Conservation (phyloP, 176 grass and related monocot species). For the Themeda triandra region DNA sequence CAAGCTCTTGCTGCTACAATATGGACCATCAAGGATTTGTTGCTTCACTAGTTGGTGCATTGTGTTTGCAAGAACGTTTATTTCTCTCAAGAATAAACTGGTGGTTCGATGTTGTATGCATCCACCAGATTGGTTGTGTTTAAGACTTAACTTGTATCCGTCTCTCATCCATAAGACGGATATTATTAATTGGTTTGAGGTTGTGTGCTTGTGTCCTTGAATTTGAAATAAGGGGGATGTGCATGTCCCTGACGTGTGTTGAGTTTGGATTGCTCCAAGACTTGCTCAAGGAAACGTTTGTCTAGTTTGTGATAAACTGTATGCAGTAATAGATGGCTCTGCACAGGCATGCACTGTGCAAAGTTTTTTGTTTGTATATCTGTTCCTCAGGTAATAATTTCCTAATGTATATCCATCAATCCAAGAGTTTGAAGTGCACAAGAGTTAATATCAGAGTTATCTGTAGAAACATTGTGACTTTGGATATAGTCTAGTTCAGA, state of each 20-base stretch:
- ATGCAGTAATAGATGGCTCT: no score
- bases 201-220: not conserved
- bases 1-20: not conserved
- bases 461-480: not conserved
- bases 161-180: not conserved
- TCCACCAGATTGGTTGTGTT: not conserved
- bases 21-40: not conserved
- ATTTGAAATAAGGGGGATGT: not conserved
- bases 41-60: not conserved
- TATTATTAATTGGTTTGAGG: not conserved
- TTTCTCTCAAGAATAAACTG: conserved; percentile 3
- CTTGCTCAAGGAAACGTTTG: not conserved
- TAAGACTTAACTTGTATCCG: not conserved
- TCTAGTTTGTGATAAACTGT: not conserved
- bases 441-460: not conserved
- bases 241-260: not conserved
- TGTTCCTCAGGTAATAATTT: no score
- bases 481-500: not conserved
- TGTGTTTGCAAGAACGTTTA: not conserved
- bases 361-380: no score
- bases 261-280: not conserved
- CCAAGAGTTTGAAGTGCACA: no score
- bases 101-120: not conserved
- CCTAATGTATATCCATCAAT: not conserved
- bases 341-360: no score